Percentiles rank a stretch among this genome's conserved stretches.
These are phyloP conservation scores for Crotalaria pallida DNA, from an alignment of 306 rosid genomes.

Conservation along the genomic window DNA sequence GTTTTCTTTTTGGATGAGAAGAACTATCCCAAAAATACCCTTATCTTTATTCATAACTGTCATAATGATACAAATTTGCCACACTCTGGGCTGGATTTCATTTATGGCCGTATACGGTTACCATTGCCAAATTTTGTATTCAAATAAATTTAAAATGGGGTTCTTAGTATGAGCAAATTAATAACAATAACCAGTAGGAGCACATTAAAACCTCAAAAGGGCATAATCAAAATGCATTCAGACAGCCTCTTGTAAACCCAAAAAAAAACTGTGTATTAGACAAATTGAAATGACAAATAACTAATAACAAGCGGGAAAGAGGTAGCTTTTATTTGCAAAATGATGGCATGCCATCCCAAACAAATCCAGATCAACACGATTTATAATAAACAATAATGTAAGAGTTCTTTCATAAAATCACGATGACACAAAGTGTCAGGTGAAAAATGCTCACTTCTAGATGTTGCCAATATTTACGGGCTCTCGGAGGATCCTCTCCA, in stretches of 20 bases:
- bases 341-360: slow-evolving; percentile 48
- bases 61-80: neutral
- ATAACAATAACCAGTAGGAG: neutral
- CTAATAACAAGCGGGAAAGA: slow-evolving; percentile 20
- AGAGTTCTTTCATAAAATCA: no score
- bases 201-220: neutral
- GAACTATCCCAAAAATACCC: neutral
- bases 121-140: slow-evolving; percentile 4
- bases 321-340: slow-evolving; percentile 63
- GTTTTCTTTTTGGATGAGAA: slow-evolving; percentile 1
- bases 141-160: no score
- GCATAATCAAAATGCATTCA: slow-evolving; percentile 8
- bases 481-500: slow-evolving; percentile 90
- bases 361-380: slow-evolving; percentile 27
- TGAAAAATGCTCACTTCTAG: no score
- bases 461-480: slow-evolving; percentile 44
- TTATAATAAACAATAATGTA: no score
- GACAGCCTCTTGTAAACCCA: neutral
- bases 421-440: no score
- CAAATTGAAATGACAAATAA: neutral
- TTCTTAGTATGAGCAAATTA: neutral
- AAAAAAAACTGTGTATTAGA: neutral
- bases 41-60: neutral
- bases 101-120: slow-evolving; percentile 5
- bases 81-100: slow-evolving; percentile 8